Evolutionary conservation across 1,284 basidiomycete genomes (phyloP), one percentile per base, ranked within the genome.

Genomic region (Sparassis latifolia): DNA sequence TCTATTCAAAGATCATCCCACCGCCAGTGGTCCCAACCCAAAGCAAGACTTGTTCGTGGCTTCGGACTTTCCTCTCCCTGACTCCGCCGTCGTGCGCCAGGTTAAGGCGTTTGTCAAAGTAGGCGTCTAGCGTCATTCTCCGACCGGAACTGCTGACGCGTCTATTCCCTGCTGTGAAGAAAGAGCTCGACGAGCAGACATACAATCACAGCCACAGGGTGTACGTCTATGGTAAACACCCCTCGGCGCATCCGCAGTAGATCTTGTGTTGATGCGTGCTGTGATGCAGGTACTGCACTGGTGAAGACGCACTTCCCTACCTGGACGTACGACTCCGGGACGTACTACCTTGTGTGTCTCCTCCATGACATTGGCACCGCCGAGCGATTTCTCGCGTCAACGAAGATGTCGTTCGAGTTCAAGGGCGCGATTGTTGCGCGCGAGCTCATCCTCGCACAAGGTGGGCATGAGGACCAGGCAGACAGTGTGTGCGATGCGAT

Each of bases 321-420:
- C 10, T 77, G 76, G 71, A 59, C 66, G 33, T 76, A 72, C 60
- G 69, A 74, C 57, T 57, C 63, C 47, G 73, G 78, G 67, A 78
- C 78, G 12, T 79, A 78, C 62, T 79, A 75, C 56, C 66, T 79
- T 42, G 66, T 76, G 31, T 77, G 75, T 52, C 67, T 80, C 29
- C 62, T 80, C 48, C 79, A 80, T 56, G 79, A 82, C 60, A 79
- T 80, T 51, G 78, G 79, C 39, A 75, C 75, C 3, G 75, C 78
- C 5, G 71, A 77, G 45, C 65, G 66, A 42, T 76, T 75, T 61
- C 68, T 78, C 44, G 60, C 73, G 4, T 74, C 72, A 39, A 80
- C 79, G 7, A 76, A 78, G 55, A 68, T 81, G 66, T 78, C 75
- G 29, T 81, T 80, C 60, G 80, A 81, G 64, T 80, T 80, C 67